A percentile compares a stretch with the other conserved stretches of the same genome.
These are phyloP conservation scores for Trichoderma arundinaceum DNA, from an alignment of 2,329 filamentous ascomycete species.

Conservation along the genomic window DNA sequence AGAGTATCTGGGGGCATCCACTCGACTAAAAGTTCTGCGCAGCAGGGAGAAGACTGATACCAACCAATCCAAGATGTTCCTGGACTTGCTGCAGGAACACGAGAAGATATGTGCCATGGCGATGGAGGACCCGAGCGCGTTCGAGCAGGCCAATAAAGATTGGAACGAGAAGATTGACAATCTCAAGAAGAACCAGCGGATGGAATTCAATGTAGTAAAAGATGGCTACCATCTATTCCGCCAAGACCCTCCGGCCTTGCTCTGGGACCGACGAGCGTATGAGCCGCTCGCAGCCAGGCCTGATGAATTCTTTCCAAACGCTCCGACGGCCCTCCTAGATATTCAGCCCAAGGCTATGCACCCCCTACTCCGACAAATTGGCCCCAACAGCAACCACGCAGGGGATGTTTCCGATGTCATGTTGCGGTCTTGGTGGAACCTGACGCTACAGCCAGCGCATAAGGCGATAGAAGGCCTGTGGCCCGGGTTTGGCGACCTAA, in stretches of 20 bases:
- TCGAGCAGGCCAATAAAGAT: constrained; percentile 41
- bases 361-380: constrained; percentile 54
- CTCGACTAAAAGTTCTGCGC: constrained; percentile 41
- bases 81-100: constrained; percentile 45
- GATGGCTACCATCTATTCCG: constrained; percentile 62
- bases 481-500: constrained; percentile 63
- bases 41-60: constrained; percentile 39
- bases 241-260: constrained; percentile 58
- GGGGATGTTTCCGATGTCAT: constrained; percentile 61
- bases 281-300: constrained; percentile 68
- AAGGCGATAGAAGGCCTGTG: constrained; percentile 59
- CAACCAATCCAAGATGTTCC: constrained; percentile 37
- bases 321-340: constrained; percentile 66
- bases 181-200: constrained; percentile 43
- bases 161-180: constrained; percentile 46
- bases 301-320: constrained; percentile 71
- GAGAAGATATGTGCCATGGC: constrained; percentile 39
- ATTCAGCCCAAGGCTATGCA: constrained; percentile 65
- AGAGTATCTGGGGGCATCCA: constrained; percentile 13
- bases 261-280: constrained; percentile 72
- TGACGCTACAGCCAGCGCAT: constrained; percentile 51
- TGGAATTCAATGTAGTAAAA: constrained; percentile 49
- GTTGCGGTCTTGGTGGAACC: constrained; percentile 51
- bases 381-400: constrained; percentile 47
- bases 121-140: constrained; percentile 34